Base-by-base conservation (phyloP, 1,284 basidiomycete species). In the Polyporus tsugae region DNA sequence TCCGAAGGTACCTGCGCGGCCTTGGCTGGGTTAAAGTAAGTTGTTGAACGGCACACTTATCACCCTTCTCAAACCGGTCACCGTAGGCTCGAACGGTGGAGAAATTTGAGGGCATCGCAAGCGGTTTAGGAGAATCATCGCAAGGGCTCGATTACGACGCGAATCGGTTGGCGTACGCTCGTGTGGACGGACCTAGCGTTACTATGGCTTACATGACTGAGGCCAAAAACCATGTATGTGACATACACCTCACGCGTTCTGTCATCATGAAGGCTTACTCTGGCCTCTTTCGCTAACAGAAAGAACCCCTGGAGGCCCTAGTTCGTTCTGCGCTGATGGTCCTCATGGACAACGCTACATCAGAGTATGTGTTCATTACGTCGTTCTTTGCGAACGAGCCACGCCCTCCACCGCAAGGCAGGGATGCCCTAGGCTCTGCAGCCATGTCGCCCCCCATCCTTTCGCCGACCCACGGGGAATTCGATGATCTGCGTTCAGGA, bases 321-420 rank as follows among this genome's bases (percentile, higher is more conserved):
- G 86, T 96, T 73, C 89, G 96, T 25, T 97, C 96, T 0, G 82
- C 95, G 53, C 81, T 95, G 66, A 84, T 98, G 58, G 96, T 97
- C 58, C 88, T 98, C 66, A 91, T 97, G 87, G 96, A 98, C 82
- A 98, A 98, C 76, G 91, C 93, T 1, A 93, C 93, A 0, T 89
- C 95, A 46, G 96, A 98, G 80, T 97, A 96, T 79, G 86, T 90
- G 1, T 98, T 98, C 75, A 81, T 97, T 57, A 88, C 90, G 4
- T 82, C 88, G 0, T 98, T 98, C 83, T 98, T 98, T 80, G 82
- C 85, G 13, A 74, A 79, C 0, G 84, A 83, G 72, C 77, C 80
- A 4, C 79, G 75, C 22, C 61, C 73, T 44, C 75, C 65, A 6
- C n/a, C 17, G 62, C 72, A 79, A 7, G 77, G 80, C 17, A 77